A percentile compares a stretch with the other conserved stretches of the same genome.
These are phyloP conservation scores for Marchantia polymorpha DNA, from an alignment of 225 moss, liverwort and hornwort species.

Conservation along the genomic window DNA sequence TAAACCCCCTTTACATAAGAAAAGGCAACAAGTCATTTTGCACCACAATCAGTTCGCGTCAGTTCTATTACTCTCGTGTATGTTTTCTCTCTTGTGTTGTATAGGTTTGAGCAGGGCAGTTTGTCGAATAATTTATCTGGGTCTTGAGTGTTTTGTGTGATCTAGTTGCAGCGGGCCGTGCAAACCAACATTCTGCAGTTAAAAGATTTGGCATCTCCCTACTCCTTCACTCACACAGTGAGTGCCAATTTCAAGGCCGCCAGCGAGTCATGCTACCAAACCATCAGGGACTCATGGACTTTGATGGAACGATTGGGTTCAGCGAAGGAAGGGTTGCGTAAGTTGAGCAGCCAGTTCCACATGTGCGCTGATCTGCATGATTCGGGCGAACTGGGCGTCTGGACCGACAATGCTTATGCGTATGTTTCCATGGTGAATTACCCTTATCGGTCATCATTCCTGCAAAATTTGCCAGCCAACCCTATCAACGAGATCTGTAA, in stretches of 20 bases:
- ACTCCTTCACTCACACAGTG: slow-evolving; percentile 67
- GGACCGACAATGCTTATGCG: slow-evolving; percentile 73
- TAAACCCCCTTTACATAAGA: no score
- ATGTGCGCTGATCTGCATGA: slow-evolving; percentile 67
- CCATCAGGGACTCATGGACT: slow-evolving; percentile 77
- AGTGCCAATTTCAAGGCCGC: slow-evolving; percentile 70
- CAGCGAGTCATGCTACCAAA: slow-evolving; percentile 67
- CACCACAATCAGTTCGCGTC: no score
- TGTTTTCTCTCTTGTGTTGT: no score
- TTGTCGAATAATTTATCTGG: no score
- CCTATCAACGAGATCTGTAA: slow-evolving; percentile 87
- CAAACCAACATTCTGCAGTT: no score
- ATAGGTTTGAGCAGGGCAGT: no score
- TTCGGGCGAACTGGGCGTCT: slow-evolving; percentile 54
- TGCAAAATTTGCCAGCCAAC: slow-evolving; percentile 79
- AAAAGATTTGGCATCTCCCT: slow-evolving; percentile 68
- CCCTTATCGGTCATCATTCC: slow-evolving; percentile 74
- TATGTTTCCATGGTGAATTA: slow-evolving; percentile 94
- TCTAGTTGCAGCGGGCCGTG: no score
- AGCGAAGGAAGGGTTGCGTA: slow-evolving; percentile 58
- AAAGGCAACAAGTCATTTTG: no score
- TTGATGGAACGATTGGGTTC: slow-evolving; percentile 53
- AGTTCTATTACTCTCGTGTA: no score
- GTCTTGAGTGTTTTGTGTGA: no score
- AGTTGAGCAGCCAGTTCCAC: slow-evolving; percentile 69